These are phyloP conservation scores for Russula earlei DNA, from an alignment of 768 basidiomycete species.

Conservation along the genomic window DNA sequence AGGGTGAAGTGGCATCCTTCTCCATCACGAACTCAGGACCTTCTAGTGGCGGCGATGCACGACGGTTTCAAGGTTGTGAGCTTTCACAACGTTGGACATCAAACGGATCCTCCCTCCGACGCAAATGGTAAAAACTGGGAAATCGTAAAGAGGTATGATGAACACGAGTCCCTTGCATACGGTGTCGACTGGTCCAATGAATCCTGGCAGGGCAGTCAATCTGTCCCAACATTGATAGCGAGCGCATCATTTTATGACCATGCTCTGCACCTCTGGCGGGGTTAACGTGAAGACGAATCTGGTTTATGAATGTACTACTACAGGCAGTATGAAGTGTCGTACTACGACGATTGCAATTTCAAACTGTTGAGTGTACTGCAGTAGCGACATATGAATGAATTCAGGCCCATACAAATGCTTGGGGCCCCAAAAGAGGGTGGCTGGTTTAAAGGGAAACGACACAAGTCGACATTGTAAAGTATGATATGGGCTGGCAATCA, in stretches of 20 bases:
- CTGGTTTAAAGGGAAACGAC: too few species aligned
- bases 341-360: background rate
- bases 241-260: conserved; percentile 98
- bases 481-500: too few species aligned
- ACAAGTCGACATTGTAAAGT: too few species aligned
- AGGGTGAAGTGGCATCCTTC: conserved; percentile 93
- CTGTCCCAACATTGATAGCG: conserved; percentile 48
- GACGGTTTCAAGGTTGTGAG: conserved; percentile 85
- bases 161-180: conserved; percentile 79
- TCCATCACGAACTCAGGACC: conserved; percentile 49
- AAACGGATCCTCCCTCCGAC: background rate
- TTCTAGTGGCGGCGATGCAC: conserved; percentile 96
- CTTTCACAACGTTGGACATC: conserved; percentile 28
- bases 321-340: background rate
- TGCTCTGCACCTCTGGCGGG: conserved; percentile 68
- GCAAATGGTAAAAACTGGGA: conserved; percentile 23
- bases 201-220: conserved; percentile 20
- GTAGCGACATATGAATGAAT: too few species aligned
- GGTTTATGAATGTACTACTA: background rate
- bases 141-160: conserved; percentile 53
- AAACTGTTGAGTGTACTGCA: background rate
- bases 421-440: too few species aligned
- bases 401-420: too few species aligned
- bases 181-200: conserved; percentile 82
- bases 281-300: conserved; percentile 30